Evolutionary conservation across 352 stramenopile species (phyloP).

Genomic region (Phytophthora meadii): DNA sequence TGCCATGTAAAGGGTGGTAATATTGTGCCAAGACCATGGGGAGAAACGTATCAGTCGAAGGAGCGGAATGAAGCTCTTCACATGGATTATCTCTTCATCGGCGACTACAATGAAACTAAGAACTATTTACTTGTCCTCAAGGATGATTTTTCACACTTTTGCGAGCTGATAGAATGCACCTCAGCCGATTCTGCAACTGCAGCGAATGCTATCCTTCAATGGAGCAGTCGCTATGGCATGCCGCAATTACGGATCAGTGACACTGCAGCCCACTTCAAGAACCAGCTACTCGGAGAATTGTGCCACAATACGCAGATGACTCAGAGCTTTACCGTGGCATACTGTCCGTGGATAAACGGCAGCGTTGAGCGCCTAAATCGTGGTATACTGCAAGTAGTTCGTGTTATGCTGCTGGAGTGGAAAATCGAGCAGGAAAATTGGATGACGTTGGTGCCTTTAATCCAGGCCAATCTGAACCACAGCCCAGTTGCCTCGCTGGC

Average conservation of each 20-base stretch:
- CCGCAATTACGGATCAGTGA: not conserved
- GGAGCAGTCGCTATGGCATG: not conserved
- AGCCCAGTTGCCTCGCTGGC: not conserved
- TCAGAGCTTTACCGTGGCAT: not conserved
- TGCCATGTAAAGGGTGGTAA: not conserved
- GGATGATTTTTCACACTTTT: conserved; percentile 1
- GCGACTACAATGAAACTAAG: not conserved
- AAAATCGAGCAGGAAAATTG: not conserved
- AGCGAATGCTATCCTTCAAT: not conserved
- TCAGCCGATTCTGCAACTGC: not conserved
- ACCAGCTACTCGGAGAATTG: not conserved
- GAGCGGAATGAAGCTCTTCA: not conserved
- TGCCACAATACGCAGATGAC: not conserved
- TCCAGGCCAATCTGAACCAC: not conserved
- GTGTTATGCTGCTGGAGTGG: not conserved
- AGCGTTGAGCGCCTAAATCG: not conserved
- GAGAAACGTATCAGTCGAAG: not conserved
- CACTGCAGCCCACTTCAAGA: not conserved
- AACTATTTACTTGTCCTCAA: not conserved
- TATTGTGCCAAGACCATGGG: not conserved
- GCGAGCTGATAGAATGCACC: not conserved
- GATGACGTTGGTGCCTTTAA: not conserved
- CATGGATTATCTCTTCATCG: not conserved
- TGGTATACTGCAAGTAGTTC: not conserved
- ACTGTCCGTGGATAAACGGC: conserved; percentile 1